These are phyloP conservation scores for Fusarium pilosicola DNA, from an alignment of 2,329 filamentous ascomycete species.

Conservation along the genomic window DNA sequence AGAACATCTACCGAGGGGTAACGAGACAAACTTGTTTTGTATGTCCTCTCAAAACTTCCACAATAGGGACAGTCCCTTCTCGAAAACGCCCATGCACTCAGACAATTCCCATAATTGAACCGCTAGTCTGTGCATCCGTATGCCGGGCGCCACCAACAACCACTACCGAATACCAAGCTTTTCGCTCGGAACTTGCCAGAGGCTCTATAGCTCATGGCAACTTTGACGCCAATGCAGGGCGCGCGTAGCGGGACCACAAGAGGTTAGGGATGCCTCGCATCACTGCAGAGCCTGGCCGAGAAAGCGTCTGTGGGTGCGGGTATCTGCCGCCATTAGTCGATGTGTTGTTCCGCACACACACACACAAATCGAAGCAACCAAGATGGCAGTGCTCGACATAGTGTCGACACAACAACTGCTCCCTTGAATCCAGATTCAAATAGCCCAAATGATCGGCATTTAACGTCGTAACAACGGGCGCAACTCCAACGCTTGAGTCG, in stretches of 20 bases:
- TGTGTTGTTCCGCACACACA: background rate
- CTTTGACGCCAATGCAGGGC: background rate
- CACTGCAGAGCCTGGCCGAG: background rate
- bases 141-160: slow-evolving; percentile 25
- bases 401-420: slow-evolving; percentile 1
- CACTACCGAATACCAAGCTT: slow-evolving; percentile 33
- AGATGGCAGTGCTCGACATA: background rate
- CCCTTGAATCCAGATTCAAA: background rate
- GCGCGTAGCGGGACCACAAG: slow-evolving; percentile 3
- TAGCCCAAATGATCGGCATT: background rate
- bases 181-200: slow-evolving; percentile 27
- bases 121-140: background rate
- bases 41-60: slow-evolving; percentile 18
- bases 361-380: background rate
- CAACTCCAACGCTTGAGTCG: background rate
- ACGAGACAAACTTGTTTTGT: background rate
- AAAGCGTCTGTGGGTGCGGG: background rate
- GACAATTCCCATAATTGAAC: background rate
- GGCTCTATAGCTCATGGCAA: background rate
- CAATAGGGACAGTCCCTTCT: slow-evolving; percentile 14
- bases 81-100: slow-evolving; percentile 13
- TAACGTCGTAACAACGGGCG: background rate
- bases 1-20: slow-evolving; percentile 4
- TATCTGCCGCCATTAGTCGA: background rate
- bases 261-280: background rate